A percentile compares a stretch with the other conserved stretches of the same genome.
Evolutionary conservation across 78 protist species (phyloP).

Genomic region (Isochrysis galbana): DNA sequence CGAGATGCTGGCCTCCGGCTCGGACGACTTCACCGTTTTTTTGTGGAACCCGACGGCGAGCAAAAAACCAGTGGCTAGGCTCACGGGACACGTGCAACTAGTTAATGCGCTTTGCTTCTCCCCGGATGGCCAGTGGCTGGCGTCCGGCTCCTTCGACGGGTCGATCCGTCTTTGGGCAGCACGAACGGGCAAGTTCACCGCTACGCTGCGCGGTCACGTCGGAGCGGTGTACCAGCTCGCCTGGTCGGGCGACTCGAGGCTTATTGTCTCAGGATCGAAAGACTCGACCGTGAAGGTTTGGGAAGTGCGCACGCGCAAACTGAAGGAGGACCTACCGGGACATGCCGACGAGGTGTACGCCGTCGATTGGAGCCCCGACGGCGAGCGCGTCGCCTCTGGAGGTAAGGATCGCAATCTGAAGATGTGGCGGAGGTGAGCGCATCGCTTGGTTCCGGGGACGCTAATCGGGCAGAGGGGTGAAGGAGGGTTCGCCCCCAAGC

Average conservation of each 20-base stretch:
- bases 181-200: slow-evolving; percentile 71
- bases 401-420: slow-evolving; percentile 86
- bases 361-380: slow-evolving; percentile 98
- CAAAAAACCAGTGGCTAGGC: slow-evolving; percentile 71
- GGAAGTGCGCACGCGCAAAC: slow-evolving; percentile 55
- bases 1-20: slow-evolving; percentile 83
- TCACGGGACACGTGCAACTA: slow-evolving; percentile 69
- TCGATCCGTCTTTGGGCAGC: slow-evolving; percentile 93
- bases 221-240: slow-evolving; percentile 95
- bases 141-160: slow-evolving; percentile 95
- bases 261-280: slow-evolving; percentile 81
- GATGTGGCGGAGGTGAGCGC: slow-evolving; percentile 47
- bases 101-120: slow-evolving; percentile 74
- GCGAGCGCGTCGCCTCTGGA: slow-evolving; percentile 90
- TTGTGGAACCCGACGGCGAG: slow-evolving; percentile 90
- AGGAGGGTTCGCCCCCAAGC: no score
- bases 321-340: slow-evolving; percentile 93
- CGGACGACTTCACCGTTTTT: slow-evolving; percentile 94
- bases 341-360: slow-evolving; percentile 97
- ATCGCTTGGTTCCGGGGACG: no score
- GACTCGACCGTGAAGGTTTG: slow-evolving; percentile 93
- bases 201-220: slow-evolving; percentile 91
- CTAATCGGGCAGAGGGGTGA: no score
- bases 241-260: slow-evolving; percentile 92
- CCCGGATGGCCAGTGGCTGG: slow-evolving; percentile 93